These are phyloP conservation scores for Asclepias syriaca DNA, from an alignment of 257 asterid species.

Conservation along the genomic window DNA sequence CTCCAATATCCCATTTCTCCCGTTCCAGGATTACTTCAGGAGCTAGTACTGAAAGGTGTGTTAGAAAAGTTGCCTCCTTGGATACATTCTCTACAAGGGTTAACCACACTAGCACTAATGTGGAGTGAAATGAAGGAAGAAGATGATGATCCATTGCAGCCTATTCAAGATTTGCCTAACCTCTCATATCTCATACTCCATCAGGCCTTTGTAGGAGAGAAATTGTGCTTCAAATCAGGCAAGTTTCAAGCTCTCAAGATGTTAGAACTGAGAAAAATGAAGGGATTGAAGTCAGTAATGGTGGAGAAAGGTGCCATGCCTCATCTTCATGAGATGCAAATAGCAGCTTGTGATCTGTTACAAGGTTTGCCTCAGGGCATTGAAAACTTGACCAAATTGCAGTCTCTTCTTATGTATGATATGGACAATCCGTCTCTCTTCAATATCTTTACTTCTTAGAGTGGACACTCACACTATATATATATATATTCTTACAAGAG, in stretches of 20 bases:
- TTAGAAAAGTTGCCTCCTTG: constrained; percentile 19
- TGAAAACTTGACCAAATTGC: constrained; percentile 9
- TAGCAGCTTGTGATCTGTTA: constrained; percentile 3
- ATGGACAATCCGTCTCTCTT: constrained; percentile 1
- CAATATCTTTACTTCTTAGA: no score
- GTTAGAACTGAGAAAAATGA: background rate
- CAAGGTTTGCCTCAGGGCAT: constrained; percentile 12
- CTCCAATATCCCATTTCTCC: background rate
- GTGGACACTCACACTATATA: no score
- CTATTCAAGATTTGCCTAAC: constrained; percentile 19
- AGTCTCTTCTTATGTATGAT: background rate
- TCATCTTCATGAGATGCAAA: background rate
- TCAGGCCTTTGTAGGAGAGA: constrained; percentile 18
- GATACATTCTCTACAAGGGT: constrained; percentile 19
- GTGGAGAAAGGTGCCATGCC: constrained; percentile 25
- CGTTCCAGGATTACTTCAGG: background rate
- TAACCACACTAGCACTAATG: background rate
- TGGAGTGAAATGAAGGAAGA: constrained; percentile 1
- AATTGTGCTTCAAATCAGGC: constrained; percentile 8
- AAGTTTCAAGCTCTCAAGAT: constrained; percentile 16
- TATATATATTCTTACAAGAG: no score
- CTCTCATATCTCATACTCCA: background rate
- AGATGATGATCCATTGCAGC: background rate
- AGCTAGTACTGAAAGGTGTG: background rate
- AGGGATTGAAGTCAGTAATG: constrained; percentile 4